Evolutionary conservation across 495 filamentous ascomycete genomes (phyloP), one percentile per base, ranked within the genome.

Genomic region (Lentithecium fluviatile): DNA sequence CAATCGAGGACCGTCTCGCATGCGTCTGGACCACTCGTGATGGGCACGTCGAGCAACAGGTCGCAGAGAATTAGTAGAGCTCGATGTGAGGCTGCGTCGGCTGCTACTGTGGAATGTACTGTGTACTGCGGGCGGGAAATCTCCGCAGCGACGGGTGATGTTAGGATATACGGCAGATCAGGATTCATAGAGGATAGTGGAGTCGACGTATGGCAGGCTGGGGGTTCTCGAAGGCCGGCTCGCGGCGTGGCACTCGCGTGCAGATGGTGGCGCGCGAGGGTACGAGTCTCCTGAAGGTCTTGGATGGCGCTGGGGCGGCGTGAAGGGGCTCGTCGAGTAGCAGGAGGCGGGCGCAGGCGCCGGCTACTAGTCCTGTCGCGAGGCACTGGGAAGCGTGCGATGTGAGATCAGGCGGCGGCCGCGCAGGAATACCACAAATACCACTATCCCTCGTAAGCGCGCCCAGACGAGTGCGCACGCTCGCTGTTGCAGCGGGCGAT

Each of bases 131-230:
- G 45, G 50, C 26, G 17, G 24, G 56, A 67, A 67, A 50, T 63
- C 64, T 63, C 64, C 64, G 64, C 64, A 59, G 32, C 49, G 59
- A 59, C 59, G 64, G 59, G 24, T 47, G 50, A 55, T 56, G 45
- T 63, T 54, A 52, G 58, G 53, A 46, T 56, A 56, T 50, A 58
- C 56, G 56, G 43, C 34, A 58, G 64, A 59, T 63, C 64, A 60
- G 48, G 52, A 59, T 50, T 50, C 64, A 67, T 67, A 59, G 59
- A 63, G 56, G 34, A 46, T 49, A 29, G 60, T 63, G 59, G 59
- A 46, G 64, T 45, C 64, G 59, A 55, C 52, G 60, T 57, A 26
- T 57, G 53, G 60, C 60, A 32, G 6, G 60, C 52, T 20, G 60
- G 53, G 53, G 11, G 50, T 47, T 43, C 21, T 21, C 32, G 52